Conservation (phyloP, 176 grass and related monocot species). For the Aegilops sharonensis region DNA sequence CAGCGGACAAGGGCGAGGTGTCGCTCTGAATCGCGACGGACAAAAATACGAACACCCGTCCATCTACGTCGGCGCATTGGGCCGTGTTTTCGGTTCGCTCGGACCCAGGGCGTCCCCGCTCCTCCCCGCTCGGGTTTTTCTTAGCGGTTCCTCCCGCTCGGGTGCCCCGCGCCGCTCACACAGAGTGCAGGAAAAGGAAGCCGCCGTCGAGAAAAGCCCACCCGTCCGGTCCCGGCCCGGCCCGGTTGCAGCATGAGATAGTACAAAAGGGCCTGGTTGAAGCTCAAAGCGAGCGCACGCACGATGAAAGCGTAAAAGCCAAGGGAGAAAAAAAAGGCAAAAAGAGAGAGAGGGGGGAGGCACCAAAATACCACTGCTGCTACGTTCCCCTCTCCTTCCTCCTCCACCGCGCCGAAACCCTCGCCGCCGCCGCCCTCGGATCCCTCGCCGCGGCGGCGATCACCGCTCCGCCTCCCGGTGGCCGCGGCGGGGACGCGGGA, state of each 20-base stretch:
- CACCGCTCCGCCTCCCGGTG: background rate
- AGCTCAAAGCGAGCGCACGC: constrained; percentile 35
- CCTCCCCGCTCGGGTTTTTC: no score
- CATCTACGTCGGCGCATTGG: no score
- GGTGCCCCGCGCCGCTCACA: no score
- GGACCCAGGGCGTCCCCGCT: no score
- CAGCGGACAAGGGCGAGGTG: no score
- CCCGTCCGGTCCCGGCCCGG: background rate
- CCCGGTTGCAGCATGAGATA: background rate
- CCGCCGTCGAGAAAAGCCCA: background rate
- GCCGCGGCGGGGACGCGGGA: background rate
- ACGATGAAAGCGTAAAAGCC: constrained; percentile 31
- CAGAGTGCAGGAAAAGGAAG: background rate
- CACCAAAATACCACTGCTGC: background rate
- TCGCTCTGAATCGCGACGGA: no score
- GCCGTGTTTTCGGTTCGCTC: no score
- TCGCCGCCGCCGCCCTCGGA: constrained; percentile 32
- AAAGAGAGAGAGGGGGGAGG: background rate
- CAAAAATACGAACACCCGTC: no score
- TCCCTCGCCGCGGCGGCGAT: constrained; percentile 24
- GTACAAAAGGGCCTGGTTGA: constrained; percentile 13
- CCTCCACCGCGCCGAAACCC: constrained; percentile 25
- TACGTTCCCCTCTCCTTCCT: background rate
- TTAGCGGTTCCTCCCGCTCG: no score
- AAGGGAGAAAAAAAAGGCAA: background rate